Base-by-base conservation (phyloP, 2,329 filamentous ascomycete species). In the Calonectria hongkongensis region DNA sequence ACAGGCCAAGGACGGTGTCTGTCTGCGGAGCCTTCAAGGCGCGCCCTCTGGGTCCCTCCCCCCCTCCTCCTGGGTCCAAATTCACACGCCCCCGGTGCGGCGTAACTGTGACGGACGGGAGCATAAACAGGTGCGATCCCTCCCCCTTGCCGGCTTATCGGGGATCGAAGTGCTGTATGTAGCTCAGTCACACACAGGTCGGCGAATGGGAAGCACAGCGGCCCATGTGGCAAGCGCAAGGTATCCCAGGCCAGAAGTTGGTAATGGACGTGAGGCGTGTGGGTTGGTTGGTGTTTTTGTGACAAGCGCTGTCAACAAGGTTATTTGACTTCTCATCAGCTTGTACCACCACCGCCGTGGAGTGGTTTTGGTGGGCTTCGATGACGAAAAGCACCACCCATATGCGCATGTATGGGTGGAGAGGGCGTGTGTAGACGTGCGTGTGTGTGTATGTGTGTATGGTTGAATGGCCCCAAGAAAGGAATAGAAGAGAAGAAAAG, bases 41-140 rank as follows among this genome's bases (percentile, higher is more conserved):
- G 50, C n/a, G 8, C 43, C 18, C 15, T 45, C 4, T n/a, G n/a
- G n/a, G n/a, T 18, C 50, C 28, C 27, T 21, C 28, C 12, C 27
- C 27, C 50, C 8, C 30, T 4, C 50, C 12, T 36, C 50, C 3
- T 4, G 12, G 28, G 15, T 18, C 8, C 43, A 9, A 16, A n/a
- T 21, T 30, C 47, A 16, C 50, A 30, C 50, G 36, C 50, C 30
- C 51, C 51, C 51, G 18, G 51, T 56, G 51, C 51, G 51, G 51
- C 51, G 51, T 56, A 56, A 56, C 30, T 56, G 51, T 56, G 51
- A 56, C 51, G 18, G 51, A 25, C 51, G 33, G 51, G 51, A 56
- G n/a, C 51, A 51, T 27, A 27, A 51, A 51, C 48, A 51, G 25
- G 28, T 51, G 48, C 48, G 48, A 27, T 51, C 48, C 48, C 48